A percentile compares a stretch with the other conserved stretches of the same genome.
phyloP scores from a whole-genome alignment of 495 filamentous ascomycete species.

The Staphylotrichum tortipilum region DNA sequence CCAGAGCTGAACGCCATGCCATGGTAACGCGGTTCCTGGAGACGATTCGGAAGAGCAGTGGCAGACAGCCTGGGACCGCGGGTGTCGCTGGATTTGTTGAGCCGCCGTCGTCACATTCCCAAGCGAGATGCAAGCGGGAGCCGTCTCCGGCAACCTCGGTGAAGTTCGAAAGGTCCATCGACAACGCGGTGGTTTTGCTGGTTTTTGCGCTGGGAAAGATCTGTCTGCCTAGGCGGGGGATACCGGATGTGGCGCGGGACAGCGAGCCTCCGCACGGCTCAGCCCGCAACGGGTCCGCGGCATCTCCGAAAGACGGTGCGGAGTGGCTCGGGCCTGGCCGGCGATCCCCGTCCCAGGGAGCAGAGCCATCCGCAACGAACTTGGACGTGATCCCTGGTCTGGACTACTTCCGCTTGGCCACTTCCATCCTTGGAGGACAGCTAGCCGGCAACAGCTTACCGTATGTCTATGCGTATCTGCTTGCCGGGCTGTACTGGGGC shows the following conservation, averaged over 20 bases:
- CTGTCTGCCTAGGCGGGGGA: constrained; percentile 51
- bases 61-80: constrained; percentile 12
- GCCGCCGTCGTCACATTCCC: constrained; percentile 18
- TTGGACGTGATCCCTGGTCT: constrained; percentile 83
- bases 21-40: constrained; percentile 44
- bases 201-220: constrained; percentile 83
- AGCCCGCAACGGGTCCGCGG: constrained; percentile 37
- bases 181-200: constrained; percentile 70
- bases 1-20: constrained; percentile 38
- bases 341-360: constrained; percentile 40
- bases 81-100: constrained; percentile 19
- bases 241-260: constrained; percentile 53
- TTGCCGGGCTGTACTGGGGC: constrained; percentile 81
- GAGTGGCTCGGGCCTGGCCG: constrained; percentile 35
- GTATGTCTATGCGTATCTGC: constrained; percentile 75
- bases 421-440: constrained; percentile 75
- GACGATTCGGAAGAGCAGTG: constrained; percentile 24
- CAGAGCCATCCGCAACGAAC: constrained; percentile 49
- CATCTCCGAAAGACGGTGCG: constrained; percentile 42
- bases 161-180: constrained; percentile 48
- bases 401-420: constrained; percentile 78
- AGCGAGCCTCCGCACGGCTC: constrained; percentile 34
- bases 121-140: constrained; percentile 51
- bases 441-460: constrained; percentile 67
- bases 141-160: constrained; percentile 42